A percentile compares a stretch with the other conserved stretches of the same genome.
Evolutionary conservation across 2,329 filamentous ascomycete species (phyloP).

Genomic region (Botrytis byssoidea): DNA sequence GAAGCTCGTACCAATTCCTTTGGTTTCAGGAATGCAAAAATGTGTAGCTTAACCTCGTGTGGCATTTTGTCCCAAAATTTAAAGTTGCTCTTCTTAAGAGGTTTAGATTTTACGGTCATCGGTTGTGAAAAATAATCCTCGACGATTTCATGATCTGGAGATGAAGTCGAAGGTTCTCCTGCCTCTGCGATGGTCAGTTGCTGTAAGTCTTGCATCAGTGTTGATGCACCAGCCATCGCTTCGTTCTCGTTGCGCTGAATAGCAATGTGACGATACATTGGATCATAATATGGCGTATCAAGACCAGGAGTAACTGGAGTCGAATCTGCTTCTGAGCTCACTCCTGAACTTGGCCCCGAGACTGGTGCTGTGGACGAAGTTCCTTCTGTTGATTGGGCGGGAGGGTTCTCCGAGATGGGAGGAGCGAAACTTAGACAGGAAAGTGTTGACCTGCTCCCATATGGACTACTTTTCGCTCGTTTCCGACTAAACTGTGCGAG

Average conservation of each 20-base stretch:
- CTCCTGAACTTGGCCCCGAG: slow-evolving; percentile 18
- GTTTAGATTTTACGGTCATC: slow-evolving; percentile 24
- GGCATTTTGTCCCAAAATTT: slow-evolving; percentile 82
- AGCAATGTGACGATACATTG: slow-evolving; percentile 27
- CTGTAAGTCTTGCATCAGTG: slow-evolving; percentile 28
- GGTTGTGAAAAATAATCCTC: slow-evolving; percentile 39
- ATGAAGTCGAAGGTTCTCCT: slow-evolving; percentile 25
- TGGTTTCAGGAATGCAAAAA: slow-evolving; percentile 73
- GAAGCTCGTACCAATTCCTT: slow-evolving; percentile 80
- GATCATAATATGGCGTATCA: slow-evolving; percentile 33
- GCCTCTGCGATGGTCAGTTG: slow-evolving; percentile 28
- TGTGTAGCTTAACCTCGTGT: slow-evolving; percentile 73
- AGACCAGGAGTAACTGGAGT: slow-evolving; percentile 33
- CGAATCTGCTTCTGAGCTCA: slow-evolving; percentile 14
- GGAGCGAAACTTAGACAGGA: slow-evolving; percentile 38
- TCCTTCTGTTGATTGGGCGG: slow-evolving; percentile 27
- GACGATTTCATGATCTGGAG: slow-evolving; percentile 33
- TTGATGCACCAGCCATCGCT: slow-evolving; percentile 26
- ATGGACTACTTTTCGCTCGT: slow-evolving; percentile 37
- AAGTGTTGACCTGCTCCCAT: slow-evolving; percentile 33
- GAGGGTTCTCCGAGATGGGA: slow-evolving; percentile 30
- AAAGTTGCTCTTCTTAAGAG: slow-evolving; percentile 43
- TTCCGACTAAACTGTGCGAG: slow-evolving; percentile 35
- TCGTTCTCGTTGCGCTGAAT: slow-evolving; percentile 30
- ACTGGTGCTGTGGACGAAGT: slow-evolving; percentile 36